Conservation (phyloP, 73 alveolate species). For the Halteria grandinella region DNA sequence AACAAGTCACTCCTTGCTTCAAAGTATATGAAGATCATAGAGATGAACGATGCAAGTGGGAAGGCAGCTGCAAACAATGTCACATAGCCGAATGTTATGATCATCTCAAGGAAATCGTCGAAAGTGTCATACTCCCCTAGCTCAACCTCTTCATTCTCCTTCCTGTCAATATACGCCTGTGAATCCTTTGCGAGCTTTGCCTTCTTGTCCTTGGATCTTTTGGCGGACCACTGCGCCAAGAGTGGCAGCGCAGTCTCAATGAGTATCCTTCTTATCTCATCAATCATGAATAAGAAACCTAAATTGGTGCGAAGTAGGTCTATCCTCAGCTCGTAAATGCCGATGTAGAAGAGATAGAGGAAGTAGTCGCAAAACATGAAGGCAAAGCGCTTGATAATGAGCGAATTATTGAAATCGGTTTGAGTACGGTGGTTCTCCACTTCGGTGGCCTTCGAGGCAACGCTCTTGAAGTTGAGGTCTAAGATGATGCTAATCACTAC, state of each 20-base stretch:
- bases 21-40: conserved; percentile 63
- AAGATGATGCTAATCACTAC: conserved; percentile 33
- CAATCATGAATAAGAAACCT: conserved; percentile 57
- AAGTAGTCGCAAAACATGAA: conserved; percentile 67
- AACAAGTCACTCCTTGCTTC: conserved; percentile 75
- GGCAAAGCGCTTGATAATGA: conserved; percentile 61
- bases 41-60: conserved; percentile 74
- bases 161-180: conserved; percentile 1
- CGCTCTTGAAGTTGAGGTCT: conserved; percentile 52
- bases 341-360: conserved; percentile 72
- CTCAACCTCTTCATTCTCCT: conserved; percentile 60
- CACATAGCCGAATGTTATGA: conserved; percentile 80
- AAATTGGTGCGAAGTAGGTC: conserved; percentile 53
- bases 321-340: conserved; percentile 48
- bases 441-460: conserved; percentile 58
- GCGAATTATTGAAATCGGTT: conserved; percentile 55
- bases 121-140: conserved; percentile 59
- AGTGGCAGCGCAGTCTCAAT: conserved; percentile 69
- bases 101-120: conserved; percentile 75
- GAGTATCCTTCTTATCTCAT: conserved; percentile 71
- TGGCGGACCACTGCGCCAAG: conserved; percentile 29
- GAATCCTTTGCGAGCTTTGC: too few relatives aligned
- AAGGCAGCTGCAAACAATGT: conserved; percentile 82
- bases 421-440: conserved; percentile 75
- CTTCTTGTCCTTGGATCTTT: conserved; percentile 1